These are phyloP conservation scores for Iris pallida DNA, from an alignment of 116 monocot species.

Conservation along the genomic window DNA sequence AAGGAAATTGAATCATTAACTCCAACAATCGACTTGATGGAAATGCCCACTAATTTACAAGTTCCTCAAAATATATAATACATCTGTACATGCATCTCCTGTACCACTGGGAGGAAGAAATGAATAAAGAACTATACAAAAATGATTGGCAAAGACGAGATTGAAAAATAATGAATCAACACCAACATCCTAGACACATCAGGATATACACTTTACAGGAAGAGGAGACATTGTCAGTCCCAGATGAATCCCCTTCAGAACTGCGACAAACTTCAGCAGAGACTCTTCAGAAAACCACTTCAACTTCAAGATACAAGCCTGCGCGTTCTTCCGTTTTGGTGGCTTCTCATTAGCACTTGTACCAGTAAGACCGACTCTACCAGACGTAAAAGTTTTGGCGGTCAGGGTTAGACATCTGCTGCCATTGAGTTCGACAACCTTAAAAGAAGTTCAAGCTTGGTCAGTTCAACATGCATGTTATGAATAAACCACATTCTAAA, in stretches of 20 bases:
- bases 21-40: too few species aligned
- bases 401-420: constrained; percentile 39
- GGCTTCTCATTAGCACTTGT: background rate
- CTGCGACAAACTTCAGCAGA: constrained; percentile 45
- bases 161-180: too few species aligned
- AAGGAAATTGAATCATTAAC: too few species aligned
- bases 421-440: constrained; percentile 48
- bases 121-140: too few species aligned
- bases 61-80: too few species aligned
- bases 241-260: constrained; percentile 46
- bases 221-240: constrained; percentile 25
- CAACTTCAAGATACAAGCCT: constrained; percentile 41
- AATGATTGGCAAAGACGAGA: too few species aligned
- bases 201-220: constrained; percentile 47
- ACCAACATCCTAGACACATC: background rate
- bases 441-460: background rate
- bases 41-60: too few species aligned
- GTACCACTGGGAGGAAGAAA: too few species aligned
- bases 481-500: too few species aligned
- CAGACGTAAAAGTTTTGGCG: constrained; percentile 14
- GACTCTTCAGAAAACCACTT: constrained; percentile 64
- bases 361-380: background rate
- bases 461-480: too few species aligned
- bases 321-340: background rate
- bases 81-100: too few species aligned